Evolutionary conservation across 768 basidiomycete species (phyloP), one percentile per base, ranked within the genome.

Genomic region (Pleurotus platypus): DNA sequence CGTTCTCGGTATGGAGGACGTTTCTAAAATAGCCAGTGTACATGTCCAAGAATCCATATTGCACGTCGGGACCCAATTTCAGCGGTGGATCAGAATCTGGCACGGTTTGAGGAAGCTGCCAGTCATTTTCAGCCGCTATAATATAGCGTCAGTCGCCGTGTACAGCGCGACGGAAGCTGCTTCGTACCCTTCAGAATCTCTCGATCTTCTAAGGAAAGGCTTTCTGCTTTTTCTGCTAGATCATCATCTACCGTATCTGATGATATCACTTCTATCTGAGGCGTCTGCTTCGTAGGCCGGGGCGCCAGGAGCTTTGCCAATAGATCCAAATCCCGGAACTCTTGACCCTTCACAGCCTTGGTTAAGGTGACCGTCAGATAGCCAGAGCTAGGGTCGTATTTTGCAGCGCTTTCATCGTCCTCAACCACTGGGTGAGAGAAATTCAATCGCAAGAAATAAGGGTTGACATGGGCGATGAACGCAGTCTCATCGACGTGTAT

Each of bases 371-470:
- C 75, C 12, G 82, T 87, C 62, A 94, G 75, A 66, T 85, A 83
- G n/a, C 90, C 92, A n/a, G 85, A 78, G 38, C 80, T 76, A 26
- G 90, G 83, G 67, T 94, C 87, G 64, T 93, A 94, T 62, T 75
- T 66, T 2, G 90, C 92, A 24, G 81, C 81, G 15, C 89, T 86
- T 22, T 71, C 69, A 57, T 92, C 90, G 62, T 90, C 88, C 56
- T 89, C 81, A 40, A 87, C 61, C 22, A 88, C 67, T 0, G 81
- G 68, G 62, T 88, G 80, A 26, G 87, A 76, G 67, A 94, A 92
- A 64, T 85, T 84, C 60, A 94, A 77, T 1, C 90, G 86, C 54
- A 94, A 77, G 64, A 89, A 94, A 66, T 93, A 94, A 1, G 92
- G 92, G 58, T 89, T 90, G 67, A 92, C 81, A 64, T 93, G 85